A percentile compares a stretch with the other conserved stretches of the same genome.
phyloP scores from a whole-genome alignment of 306 rosid genomes.

The Rubus parviflorus region DNA sequence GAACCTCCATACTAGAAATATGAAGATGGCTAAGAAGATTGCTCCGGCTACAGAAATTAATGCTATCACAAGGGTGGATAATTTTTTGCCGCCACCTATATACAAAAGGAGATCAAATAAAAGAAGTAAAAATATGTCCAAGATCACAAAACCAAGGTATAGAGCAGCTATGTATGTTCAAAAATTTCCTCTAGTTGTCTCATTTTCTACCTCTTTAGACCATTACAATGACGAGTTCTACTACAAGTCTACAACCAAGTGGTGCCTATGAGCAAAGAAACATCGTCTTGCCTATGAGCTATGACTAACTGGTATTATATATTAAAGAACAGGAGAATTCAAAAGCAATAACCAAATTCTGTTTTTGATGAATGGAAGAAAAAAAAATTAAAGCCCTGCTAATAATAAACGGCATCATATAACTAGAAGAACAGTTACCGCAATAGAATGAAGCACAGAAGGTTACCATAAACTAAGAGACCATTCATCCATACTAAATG shows the following conservation, averaged over 20 bases:
- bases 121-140: constrained; percentile 1
- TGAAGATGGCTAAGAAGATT: constrained; percentile 36
- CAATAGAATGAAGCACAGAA: too few species aligned
- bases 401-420: too few species aligned
- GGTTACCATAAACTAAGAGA: too few species aligned
- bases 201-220: neutral
- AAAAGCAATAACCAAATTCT: too few species aligned
- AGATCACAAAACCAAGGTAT: neutral
- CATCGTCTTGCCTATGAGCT: neutral
- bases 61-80: constrained; percentile 34
- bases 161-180: neutral
- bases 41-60: constrained; percentile 41
- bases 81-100: constrained; percentile 40
- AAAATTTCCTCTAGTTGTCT: neutral
- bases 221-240: neutral
- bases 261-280: neutral
- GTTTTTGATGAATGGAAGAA: too few species aligned
- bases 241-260: neutral
- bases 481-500: neutral
- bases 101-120: constrained; percentile 12
- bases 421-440: too few species aligned
- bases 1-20: constrained; percentile 49
- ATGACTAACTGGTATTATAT: too few species aligned
- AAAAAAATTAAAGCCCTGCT: too few species aligned
- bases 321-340: too few species aligned